Percentiles rank a stretch among this genome's conserved stretches.
These are phyloP conservation scores for Pyrus betulifolia DNA, from an alignment of 306 rosid species.

Conservation along the genomic window DNA sequence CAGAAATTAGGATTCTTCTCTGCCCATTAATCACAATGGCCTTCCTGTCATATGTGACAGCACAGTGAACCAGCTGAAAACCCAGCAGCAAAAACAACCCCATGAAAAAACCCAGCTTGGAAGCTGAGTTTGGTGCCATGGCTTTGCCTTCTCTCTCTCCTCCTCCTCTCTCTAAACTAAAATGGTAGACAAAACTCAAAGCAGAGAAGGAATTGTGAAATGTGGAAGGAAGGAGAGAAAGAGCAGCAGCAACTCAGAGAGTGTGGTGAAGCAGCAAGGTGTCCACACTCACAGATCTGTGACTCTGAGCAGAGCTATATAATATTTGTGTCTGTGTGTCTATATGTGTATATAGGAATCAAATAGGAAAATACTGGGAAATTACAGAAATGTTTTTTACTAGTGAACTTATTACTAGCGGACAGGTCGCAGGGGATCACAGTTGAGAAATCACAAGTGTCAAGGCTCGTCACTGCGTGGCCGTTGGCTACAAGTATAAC, in stretches of 20 bases:
- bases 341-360: background rate
- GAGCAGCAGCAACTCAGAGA: background rate
- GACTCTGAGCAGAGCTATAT: constrained; percentile 20
- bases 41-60: constrained; percentile 79
- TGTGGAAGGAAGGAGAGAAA: background rate
- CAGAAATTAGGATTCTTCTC: constrained; percentile 89
- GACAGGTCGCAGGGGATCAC: constrained; percentile 21
- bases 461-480: constrained; percentile 23
- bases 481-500: constrained; percentile 8
- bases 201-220: constrained; percentile 12
- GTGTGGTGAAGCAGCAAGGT: constrained; percentile 15
- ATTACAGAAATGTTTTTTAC: background rate
- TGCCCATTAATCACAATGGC: constrained; percentile 89
- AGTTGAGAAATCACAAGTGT: constrained; percentile 53
- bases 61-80: constrained; percentile 43
- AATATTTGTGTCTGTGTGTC: constrained; percentile 10
- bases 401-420: background rate
- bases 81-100: constrained; percentile 36
- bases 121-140: constrained; percentile 53
- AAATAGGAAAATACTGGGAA: background rate
- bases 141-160: constrained; percentile 7
- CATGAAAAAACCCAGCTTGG: constrained; percentile 38
- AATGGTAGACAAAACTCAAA: background rate
- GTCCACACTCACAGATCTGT: constrained; percentile 16
- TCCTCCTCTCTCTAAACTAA: background rate